Base-by-base conservation (phyloP, 208 protist species). In the Wallacemonas sp. region DNA sequence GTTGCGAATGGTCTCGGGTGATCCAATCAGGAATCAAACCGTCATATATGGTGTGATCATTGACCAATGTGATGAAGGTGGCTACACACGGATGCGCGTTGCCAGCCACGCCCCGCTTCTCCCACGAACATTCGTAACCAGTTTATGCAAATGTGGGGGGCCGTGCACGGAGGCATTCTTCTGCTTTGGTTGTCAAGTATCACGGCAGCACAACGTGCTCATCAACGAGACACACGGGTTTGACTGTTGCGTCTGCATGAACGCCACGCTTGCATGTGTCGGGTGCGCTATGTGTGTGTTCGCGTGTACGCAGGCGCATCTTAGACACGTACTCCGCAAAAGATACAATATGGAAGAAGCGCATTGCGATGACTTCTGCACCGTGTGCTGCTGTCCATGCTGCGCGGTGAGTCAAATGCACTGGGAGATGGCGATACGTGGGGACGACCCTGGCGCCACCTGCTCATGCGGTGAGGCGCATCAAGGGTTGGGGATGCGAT, bases 121-220 rank as follows among this genome's bases (percentile, higher is more conserved):
- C n/a, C n/a, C n/a, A n/a, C n/a, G n/a, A n/a, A 9, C 12, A 6
- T 42, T 58, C 51, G 24, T 39, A 5, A 58, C 28, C 8, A 21
- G 51, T 15, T 31, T 58, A 11, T 58, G 51, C 49, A 62, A 74
- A 11, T 72, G 64, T 44, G 15, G 24, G 1, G 45, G 51, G 2
- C 51, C 51, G 30, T 86, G 67, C 59, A 38, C 47, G 47, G 73
- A 83, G 68, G 24, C 56, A 30, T 80, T 44, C 55, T 86, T 31
- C 65, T 89, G 83, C 65, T 66, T 36, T 22, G 63, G 60, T 3
- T 89, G 83, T 54, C 79, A 89, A 63, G 49, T 82, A 24, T 72
- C 63, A 31, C 70, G 83, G 17, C 79, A 84, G 69, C 77, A 69
- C 72, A 84, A 84, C 55, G 56, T 80, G 53, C 38, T 75, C 6